A percentile compares a stretch with the other conserved stretches of the same genome.
phyloP scores from a whole-genome alignment of 2,329 filamentous ascomycete species.

The Cyphellophora attinorum region DNA sequence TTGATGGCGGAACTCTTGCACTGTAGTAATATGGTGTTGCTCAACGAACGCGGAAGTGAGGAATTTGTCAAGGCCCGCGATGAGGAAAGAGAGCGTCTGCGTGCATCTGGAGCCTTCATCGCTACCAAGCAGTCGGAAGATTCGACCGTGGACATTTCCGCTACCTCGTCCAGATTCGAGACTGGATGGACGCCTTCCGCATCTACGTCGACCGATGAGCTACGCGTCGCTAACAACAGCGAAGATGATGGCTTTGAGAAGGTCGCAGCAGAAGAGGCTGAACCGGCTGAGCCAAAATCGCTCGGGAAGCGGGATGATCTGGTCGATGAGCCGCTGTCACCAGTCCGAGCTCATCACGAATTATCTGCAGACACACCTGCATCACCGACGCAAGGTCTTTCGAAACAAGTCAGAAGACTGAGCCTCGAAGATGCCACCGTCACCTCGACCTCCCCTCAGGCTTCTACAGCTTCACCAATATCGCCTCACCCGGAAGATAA shows the following conservation, averaged over 20 bases:
- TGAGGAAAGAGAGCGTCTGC: slow-evolving; percentile 67
- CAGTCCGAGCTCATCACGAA: slow-evolving; percentile 22
- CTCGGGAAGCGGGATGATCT: slow-evolving; percentile 60
- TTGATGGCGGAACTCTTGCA: slow-evolving; percentile 95
- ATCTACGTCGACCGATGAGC: slow-evolving; percentile 50
- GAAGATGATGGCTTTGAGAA: slow-evolving; percentile 94
- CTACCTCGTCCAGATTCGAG: slow-evolving; percentile 34
- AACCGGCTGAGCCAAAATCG: slow-evolving; percentile 46
- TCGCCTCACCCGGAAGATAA: slow-evolving; percentile 57
- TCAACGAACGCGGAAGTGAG: slow-evolving; percentile 87
- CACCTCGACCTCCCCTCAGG: slow-evolving; percentile 24
- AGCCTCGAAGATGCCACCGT: slow-evolving; percentile 39
- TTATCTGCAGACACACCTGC: slow-evolving; percentile 22
- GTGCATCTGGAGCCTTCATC: slow-evolving; percentile 63
- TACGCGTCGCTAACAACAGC: slow-evolving; percentile 67
- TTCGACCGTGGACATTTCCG: slow-evolving; percentile 48
- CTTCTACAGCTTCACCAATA: slow-evolving; percentile 19
- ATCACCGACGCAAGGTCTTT: slow-evolving; percentile 45
- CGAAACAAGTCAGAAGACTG: slow-evolving; percentile 46
- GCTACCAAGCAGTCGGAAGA: slow-evolving; percentile 32
- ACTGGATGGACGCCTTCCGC: slow-evolving; percentile 27
- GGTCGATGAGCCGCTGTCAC: slow-evolving; percentile 67
- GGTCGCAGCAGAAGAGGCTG: slow-evolving; percentile 63
- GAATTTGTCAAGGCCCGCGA: slow-evolving; percentile 74
- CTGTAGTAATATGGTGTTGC: slow-evolving; percentile 94